Evolutionary conservation across 2,329 filamentous ascomycete species (phyloP).

Genomic region (Daldinia eschscholtzii): DNA sequence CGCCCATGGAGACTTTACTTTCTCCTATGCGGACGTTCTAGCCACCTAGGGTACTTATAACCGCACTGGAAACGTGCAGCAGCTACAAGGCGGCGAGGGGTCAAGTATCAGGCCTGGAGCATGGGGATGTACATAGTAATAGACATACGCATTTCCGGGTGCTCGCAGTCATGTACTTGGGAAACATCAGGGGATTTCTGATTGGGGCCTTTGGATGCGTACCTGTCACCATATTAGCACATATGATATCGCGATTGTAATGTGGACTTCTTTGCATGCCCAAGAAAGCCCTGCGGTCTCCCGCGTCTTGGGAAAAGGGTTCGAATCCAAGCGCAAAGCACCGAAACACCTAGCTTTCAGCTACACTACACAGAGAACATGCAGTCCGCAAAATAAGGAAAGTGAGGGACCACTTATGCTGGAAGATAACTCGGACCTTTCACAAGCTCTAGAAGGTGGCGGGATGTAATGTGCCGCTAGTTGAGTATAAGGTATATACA

Average conservation of each 20-base stretch:
- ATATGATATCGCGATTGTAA: constrained; percentile 1
- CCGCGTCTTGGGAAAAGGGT: constrained; percentile 28
- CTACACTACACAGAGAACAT: not conserved
- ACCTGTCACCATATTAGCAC: not conserved
- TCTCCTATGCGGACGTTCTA: constrained; percentile 14
- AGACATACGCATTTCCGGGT: not conserved
- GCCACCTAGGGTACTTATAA: constrained; percentile 19
- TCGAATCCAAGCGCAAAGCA: constrained; percentile 22
- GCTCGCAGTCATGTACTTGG: not conserved
- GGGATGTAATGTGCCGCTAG: not conserved
- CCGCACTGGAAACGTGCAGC: not conserved
- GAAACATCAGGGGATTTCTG: not conserved
- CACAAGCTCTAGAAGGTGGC: not conserved
- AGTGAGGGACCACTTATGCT: not conserved
- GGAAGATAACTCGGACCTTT: not conserved
- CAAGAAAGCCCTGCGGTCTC: constrained; percentile 23
- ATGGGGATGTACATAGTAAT: not conserved
- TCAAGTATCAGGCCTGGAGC: not conserved
- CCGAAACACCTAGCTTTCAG: constrained; percentile 28
- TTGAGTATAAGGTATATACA: not conserved
- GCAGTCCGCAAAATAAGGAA: too few species aligned
- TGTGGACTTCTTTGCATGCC: constrained; percentile 15
- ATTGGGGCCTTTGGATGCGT: not conserved
- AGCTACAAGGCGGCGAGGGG: not conserved
- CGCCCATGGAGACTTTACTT: constrained; percentile 1